phyloP scores from a whole-genome alignment of 306 rosid genomes.

The Prunus mira region DNA sequence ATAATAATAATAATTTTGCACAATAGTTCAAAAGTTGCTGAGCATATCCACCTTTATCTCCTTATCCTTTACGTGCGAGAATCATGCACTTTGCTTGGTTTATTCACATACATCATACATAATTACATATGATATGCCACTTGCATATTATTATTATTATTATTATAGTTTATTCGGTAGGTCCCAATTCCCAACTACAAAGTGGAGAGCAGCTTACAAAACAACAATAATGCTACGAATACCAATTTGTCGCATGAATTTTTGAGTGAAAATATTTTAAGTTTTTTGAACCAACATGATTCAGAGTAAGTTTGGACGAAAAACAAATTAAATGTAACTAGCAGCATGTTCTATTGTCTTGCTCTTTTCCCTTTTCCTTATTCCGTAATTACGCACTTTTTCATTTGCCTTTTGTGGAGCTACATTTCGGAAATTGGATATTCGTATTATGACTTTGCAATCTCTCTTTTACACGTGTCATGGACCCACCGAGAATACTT shows the following conservation, averaged over 20 bases:
- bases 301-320: no score
- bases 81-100: conserved; percentile 29
- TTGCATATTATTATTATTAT: not conserved
- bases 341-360: not conserved
- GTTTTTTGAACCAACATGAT: no score
- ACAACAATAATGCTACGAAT: no score
- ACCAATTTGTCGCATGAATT: no score
- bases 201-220: not conserved
- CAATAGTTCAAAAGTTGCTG: conserved; percentile 8
- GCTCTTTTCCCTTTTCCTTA: not conserved
- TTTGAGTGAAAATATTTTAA: no score
- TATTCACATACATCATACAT: conserved; percentile 13
- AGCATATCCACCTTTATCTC: conserved; percentile 38
- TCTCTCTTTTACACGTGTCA: conserved; percentile 11
- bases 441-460: not conserved
- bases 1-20: not conserved
- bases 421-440: not conserved
- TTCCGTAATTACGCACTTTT: not conserved
- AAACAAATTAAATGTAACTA: not conserved
- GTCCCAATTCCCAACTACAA: not conserved
- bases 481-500: not conserved
- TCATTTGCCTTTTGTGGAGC: not conserved
- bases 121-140: not conserved
- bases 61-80: conserved; percentile 37
- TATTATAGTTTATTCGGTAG: not conserved